Conservation (phyloP, 2,329 filamentous ascomycete species). For the Cryphonectria radicalis region DNA sequence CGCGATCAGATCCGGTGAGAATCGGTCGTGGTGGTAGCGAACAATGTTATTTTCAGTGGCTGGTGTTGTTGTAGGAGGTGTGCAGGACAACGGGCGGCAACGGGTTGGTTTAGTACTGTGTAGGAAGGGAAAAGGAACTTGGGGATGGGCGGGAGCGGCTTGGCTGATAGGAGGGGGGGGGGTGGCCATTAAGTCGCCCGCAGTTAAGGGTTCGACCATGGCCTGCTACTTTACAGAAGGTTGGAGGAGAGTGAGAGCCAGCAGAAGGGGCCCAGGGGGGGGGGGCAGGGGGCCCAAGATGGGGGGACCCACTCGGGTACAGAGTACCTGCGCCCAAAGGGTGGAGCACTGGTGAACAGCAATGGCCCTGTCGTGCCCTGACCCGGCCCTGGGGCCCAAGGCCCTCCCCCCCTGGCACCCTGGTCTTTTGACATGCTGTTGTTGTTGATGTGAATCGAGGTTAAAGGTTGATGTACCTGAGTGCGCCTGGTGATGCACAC, state of each 20-base stretch:
- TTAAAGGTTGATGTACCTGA: background rate
- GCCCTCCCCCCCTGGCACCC: background rate
- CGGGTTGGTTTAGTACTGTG: background rate
- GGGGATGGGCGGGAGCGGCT: constrained; percentile 29
- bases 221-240: constrained; percentile 5
- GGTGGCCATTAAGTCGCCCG: constrained; percentile 27
- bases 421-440: background rate
- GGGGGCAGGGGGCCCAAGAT: constrained; percentile 1
- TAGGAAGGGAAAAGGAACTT: constrained; percentile 23
- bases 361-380: background rate
- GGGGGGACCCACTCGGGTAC: constrained; percentile 7
- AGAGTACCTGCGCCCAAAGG: constrained; percentile 21
- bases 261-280: background rate
- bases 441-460: constrained; percentile 2
- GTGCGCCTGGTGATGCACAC: background rate
- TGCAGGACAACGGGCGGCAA: constrained; percentile 20
- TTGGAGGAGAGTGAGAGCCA: constrained; percentile 5
- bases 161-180: constrained; percentile 13
- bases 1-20: constrained; percentile 19
- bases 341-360: constrained; percentile 11
- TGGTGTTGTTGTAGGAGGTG: constrained; percentile 15
- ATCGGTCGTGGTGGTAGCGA: constrained; percentile 17
- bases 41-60: constrained; percentile 20
- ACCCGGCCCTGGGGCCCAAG: background rate
- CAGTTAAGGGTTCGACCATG: background rate